A percentile compares a stretch with the other conserved stretches of the same genome.
These are phyloP conservation scores for Saccharomycopsis olivae DNA, from an alignment of 805 yeast species.

Conservation along the genomic window DNA sequence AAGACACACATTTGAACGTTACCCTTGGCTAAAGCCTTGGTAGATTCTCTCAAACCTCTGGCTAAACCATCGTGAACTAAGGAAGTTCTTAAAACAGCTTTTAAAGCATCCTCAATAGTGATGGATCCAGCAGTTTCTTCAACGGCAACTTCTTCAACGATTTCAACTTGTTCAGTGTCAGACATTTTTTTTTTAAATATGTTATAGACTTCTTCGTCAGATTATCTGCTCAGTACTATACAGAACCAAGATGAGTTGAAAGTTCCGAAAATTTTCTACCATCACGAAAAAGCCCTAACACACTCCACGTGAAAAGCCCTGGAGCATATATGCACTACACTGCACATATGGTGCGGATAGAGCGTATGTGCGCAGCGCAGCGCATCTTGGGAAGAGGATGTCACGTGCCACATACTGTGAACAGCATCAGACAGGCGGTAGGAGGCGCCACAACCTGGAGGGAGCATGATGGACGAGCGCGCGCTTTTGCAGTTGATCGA, in stretches of 20 bases:
- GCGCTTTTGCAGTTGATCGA: too few species aligned
- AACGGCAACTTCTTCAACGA: conserved; percentile 73
- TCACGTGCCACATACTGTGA: too few species aligned
- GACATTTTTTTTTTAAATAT: conserved; percentile 45
- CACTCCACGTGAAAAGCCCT: too few species aligned
- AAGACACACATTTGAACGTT: conserved; percentile 97
- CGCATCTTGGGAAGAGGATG: too few species aligned
- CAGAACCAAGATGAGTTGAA: not conserved
- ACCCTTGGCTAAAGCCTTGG: conserved; percentile 95
- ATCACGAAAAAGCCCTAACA: too few species aligned
- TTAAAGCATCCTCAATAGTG: conserved; percentile 96
- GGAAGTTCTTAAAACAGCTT: conserved; percentile 96
- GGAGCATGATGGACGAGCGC: too few species aligned
- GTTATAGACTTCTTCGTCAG: conserved; percentile 67
- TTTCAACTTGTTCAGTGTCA: conserved; percentile 89
- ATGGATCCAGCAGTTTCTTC: conserved; percentile 80
- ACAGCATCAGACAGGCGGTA: too few species aligned
- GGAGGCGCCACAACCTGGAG: too few species aligned
- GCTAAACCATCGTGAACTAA: conserved; percentile 99
- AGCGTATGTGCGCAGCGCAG: too few species aligned
- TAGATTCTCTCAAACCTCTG: conserved; percentile 99
- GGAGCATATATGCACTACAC: too few species aligned
- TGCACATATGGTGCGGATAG: too few species aligned
- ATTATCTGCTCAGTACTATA: conserved; percentile 43
- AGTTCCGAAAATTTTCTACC: too few species aligned